Evolutionary conservation across 2,329 filamentous ascomycete genomes (phyloP), one percentile per base, ranked within the genome.

Genomic region (Podosphaera fusca): DNA sequence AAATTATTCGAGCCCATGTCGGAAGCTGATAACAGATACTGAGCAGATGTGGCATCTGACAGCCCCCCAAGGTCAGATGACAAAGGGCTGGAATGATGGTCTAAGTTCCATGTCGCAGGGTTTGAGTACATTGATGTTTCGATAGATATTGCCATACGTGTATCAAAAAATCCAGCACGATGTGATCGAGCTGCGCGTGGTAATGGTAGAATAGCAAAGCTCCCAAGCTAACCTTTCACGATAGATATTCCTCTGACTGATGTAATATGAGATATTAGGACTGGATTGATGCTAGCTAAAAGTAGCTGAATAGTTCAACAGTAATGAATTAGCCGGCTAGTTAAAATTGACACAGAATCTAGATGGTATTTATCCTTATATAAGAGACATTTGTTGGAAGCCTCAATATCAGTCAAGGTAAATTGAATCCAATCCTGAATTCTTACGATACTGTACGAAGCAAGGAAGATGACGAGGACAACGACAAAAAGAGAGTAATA

Each of bases 141-240:
- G 56, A 67, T 61, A 60, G 64, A 65, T 60, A 66, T 63, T 65
- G 65, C 65, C 65, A 67, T 67, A 42, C n/a, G n/a, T 14, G 38
- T 14, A 12, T 4, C 3, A 42, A 7, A 42, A 12, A 42, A 12
- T 14, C 38, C 38, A 42, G n/a, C 9, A 63, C 65, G 65, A 62
- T 64, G 59, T 60, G 60, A 56, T 55, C 62, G 58, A 46, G 45
- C 59, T 38, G 58, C 61, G 63, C 63, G 55, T 50, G 57, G 59
- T 7, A 14, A 42, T 42, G 38, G n/a, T 42, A 12, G n/a, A 42
- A 42, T 42, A 42, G 10, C 5, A 42, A 7, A 42, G n/a, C 38
- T 12, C n/a, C 9, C 5, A 42, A 42, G 5, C 10, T 21, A 42
- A 42, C 38, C 38, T 42, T 42, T 12, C 38, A 7, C 38, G n/a